Percentiles rank a stretch among this genome's conserved stretches.
phyloP scores from a whole-genome alignment of 176 grass and related monocot genomes.

The Pontederia paniculata region DNA sequence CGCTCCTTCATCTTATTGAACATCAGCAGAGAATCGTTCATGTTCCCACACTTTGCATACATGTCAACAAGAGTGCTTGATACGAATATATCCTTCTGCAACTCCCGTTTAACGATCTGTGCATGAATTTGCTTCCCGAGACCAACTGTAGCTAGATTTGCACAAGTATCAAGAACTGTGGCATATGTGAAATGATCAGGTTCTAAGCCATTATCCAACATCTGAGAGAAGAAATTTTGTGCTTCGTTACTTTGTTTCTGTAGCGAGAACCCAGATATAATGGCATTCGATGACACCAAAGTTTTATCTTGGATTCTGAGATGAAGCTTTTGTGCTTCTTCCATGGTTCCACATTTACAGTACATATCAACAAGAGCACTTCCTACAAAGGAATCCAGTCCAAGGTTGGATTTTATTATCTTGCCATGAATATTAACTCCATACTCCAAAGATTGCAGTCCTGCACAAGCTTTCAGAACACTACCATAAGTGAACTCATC shows the following conservation, averaged over 20 bases:
- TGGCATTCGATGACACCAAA: constrained; percentile 68
- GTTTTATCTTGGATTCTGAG: constrained; percentile 42
- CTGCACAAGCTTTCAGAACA: constrained; percentile 71
- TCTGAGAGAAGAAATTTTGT: constrained; percentile 58
- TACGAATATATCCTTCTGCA: constrained; percentile 66
- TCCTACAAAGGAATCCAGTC: constrained; percentile 51
- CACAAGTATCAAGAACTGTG: constrained; percentile 63
- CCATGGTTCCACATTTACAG: constrained; percentile 64
- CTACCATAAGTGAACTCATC: constrained; percentile 87
- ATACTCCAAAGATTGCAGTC: constrained; percentile 59
- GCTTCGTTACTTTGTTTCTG: constrained; percentile 67
- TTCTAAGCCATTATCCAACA: constrained; percentile 45
- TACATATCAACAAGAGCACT: constrained; percentile 86
- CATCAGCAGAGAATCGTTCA: constrained; percentile 41
- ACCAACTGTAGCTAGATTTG: constrained; percentile 67
- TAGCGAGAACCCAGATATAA: constrained; percentile 77
- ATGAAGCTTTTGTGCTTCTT: constrained; percentile 74
- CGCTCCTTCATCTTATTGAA: constrained; percentile 50
- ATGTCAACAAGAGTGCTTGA: constrained; percentile 72
- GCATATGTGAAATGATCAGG: constrained; percentile 74
- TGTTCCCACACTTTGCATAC: constrained; percentile 75
- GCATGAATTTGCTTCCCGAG: constrained; percentile 68
- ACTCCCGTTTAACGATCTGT: constrained; percentile 67
- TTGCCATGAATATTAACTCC: constrained; percentile 65
- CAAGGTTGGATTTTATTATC: constrained; percentile 73